Conservation (phyloP, 768 basidiomycete genomes). For the Suillus spraguei region DNA sequence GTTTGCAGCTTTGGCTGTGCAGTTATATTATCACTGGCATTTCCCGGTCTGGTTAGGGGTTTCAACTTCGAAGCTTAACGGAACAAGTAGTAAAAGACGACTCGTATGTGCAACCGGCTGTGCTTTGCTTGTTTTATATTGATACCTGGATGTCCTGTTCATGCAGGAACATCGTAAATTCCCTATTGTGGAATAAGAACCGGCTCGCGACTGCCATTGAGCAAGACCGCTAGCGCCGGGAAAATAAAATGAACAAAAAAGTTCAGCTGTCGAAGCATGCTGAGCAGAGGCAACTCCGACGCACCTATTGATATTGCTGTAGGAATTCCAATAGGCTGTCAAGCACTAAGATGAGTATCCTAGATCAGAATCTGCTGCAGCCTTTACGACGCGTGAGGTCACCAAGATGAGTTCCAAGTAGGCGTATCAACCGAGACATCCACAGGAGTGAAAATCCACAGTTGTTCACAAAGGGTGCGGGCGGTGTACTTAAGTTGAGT, state of each 20-base stretch:
- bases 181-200: not conserved
- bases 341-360: not conserved
- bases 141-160: not conserved
- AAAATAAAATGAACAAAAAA: not conserved
- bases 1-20: not conserved
- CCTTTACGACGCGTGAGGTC: not conserved
- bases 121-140: not conserved
- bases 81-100: not conserved
- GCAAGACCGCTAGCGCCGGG: not conserved
- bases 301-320: not conserved
- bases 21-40: not conserved
- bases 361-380: not conserved
- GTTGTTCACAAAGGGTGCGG: not conserved
- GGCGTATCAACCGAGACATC: not conserved
- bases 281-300: not conserved
- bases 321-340: not conserved
- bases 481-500: not conserved
- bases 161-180: not conserved
- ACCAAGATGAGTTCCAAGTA: not conserved
- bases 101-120: not conserved
- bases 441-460: not conserved
- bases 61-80: not conserved
- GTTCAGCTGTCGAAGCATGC: not conserved
- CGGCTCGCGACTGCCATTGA: not conserved
- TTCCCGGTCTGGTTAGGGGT: not conserved